phyloP scores from a whole-genome alignment of 441 rosid species.

The Populus hybrid region DNA sequence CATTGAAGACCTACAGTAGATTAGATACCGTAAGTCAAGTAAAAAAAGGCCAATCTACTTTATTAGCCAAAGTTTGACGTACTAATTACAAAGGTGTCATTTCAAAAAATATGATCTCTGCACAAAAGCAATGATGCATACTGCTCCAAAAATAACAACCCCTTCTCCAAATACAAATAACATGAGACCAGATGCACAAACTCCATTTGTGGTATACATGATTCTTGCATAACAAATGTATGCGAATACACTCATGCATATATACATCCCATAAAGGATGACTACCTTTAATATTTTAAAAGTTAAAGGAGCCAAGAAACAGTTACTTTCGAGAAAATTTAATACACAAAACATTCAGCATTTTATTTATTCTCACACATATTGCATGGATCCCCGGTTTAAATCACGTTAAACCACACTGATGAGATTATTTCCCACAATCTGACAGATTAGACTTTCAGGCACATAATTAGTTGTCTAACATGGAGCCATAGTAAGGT shows the following conservation, averaged over 20 bases:
- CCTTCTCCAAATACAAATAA: background rate
- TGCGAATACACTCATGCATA: background rate
- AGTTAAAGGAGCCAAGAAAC: background rate
- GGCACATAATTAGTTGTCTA: background rate
- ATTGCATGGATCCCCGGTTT: background rate
- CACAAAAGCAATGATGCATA: background rate
- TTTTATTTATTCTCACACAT: background rate
- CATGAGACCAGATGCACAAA: background rate
- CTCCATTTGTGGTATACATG: background rate
- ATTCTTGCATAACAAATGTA: background rate
- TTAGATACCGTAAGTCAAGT: conserved; percentile 5
- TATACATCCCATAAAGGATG: background rate
- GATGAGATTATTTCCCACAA: background rate
- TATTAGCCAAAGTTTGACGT: background rate
- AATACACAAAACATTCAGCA: background rate
- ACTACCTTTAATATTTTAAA: background rate
- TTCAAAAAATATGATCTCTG: background rate
- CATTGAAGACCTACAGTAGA: conserved; percentile 58
- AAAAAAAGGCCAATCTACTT: conserved; percentile 6
- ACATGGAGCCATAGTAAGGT: background rate
- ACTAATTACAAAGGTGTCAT: background rate
- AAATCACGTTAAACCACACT: background rate
- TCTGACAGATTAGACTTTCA: background rate
- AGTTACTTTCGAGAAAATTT: background rate
- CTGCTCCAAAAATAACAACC: background rate